Base-by-base conservation (phyloP, 257 asterid genomes). In the Buddleja alternifolia region DNA sequence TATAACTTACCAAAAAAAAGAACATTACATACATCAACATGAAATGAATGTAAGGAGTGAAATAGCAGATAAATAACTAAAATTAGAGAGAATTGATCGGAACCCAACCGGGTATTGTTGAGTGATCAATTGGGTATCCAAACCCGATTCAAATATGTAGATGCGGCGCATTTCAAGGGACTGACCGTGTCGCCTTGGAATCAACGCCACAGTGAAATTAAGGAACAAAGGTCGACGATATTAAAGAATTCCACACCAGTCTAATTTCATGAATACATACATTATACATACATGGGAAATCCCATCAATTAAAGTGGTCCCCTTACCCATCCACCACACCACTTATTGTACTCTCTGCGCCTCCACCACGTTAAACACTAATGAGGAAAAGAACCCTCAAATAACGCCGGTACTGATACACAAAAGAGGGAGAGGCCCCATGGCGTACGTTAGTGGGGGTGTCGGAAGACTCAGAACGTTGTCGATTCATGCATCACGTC, bases 381-480 rank as follows among this genome's bases (percentile, higher is more conserved):
- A 52, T 12, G 44, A 48, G n/a, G 48, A 32, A 70, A 53, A 66
- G 4, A 77, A 48, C 76, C 82, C 82, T 73, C 36, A 44, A 78
- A 73, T 10, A 36, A 16, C 78, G 82, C 82, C 78, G 82, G 65
- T 73, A 1, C 63, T 12, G 63, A 36, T 39, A 44, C 66, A 7
- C 2, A 19, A 20, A 8, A 41, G 7, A 41, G 1, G 0, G 0
- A 21, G 11, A n/a, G 32, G 4, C 70, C 79, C 66, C 60, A 39
- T 66, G 8, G 83, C 77, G 72, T 73, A 69, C 79, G 74, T 70
- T 73, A 73, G 78, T 56, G 60, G 54, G 44, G 11, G 61, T 63
- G 64, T 61, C 66, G 7, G 47, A 41, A 7, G 47, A 41, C 14
- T 12, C n/a, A 57, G n/a, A 20, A 17, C 25, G 63, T 59, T 60